Percentiles rank a stretch among this genome's conserved stretches.
Conservation (phyloP, 352 stramenopile genomes). For the Pythium phragmitis region DNA sequence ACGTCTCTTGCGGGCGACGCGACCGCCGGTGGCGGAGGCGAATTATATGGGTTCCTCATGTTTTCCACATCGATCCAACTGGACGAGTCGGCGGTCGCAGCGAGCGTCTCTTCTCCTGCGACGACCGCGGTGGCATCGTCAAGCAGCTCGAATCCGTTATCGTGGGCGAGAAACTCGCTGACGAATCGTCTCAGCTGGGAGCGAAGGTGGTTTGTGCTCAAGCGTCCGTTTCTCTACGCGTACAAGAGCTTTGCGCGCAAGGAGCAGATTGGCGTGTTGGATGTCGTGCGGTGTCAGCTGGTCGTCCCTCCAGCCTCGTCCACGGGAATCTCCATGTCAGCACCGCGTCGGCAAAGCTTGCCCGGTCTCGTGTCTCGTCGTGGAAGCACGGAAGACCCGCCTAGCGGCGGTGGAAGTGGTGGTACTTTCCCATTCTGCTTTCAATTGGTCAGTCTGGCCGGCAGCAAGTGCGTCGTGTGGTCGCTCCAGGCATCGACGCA, state of each 20-base stretch:
- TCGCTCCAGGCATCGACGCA: slow-evolving; percentile 70
- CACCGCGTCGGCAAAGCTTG: slow-evolving; percentile 11
- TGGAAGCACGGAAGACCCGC: slow-evolving; percentile 6
- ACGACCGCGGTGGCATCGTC: background rate
- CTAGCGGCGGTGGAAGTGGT: background rate
- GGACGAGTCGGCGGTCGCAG: slow-evolving; percentile 44
- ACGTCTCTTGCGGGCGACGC: slow-evolving; percentile 29
- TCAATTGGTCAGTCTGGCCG: slow-evolving; percentile 52
- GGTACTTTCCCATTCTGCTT: slow-evolving; percentile 59
- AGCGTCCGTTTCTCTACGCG: slow-evolving; percentile 71
- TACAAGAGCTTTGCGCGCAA: slow-evolving; percentile 74
- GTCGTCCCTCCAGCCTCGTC: slow-evolving; percentile 31
- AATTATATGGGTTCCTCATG: slow-evolving; percentile 81
- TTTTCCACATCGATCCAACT: slow-evolving; percentile 47
- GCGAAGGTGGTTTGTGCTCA: slow-evolving; percentile 79
- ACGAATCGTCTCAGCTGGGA: slow-evolving; percentile 44
- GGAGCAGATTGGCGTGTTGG: slow-evolving; percentile 65
- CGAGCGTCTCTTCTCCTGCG: slow-evolving; percentile 1
- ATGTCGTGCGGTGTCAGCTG: slow-evolving; percentile 66
- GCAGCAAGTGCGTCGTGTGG: slow-evolving; percentile 63
- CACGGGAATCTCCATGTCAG: background rate
- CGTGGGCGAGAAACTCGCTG: slow-evolving; percentile 26
- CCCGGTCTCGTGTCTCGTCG: slow-evolving; percentile 14
- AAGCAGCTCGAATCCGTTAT: slow-evolving; percentile 13
- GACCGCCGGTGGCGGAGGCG: slow-evolving; percentile 29